Evolutionary conservation across 78 protist genomes (phyloP).

Genomic region (Chrysochromulina parva): DNA sequence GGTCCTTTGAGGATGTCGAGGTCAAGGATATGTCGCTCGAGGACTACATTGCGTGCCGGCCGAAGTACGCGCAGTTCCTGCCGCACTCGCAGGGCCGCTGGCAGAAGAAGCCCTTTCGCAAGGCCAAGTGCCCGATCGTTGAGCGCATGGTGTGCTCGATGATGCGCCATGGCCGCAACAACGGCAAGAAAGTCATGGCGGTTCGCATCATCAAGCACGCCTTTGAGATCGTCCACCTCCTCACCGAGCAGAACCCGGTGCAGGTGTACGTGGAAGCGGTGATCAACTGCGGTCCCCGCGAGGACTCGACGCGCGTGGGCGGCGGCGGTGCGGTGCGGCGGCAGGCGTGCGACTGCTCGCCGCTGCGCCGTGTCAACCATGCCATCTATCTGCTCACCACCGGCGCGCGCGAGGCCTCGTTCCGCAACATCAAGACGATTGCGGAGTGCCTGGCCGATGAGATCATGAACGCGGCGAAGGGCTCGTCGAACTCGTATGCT

Average conservation of each 20-base stretch:
- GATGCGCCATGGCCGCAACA: slow-evolving; percentile 99
- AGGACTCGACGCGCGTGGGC: slow-evolving; percentile 99
- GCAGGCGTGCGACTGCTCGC: slow-evolving; percentile 99
- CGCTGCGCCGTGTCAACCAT: slow-evolving; percentile 98
- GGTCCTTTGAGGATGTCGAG: slow-evolving; percentile 80
- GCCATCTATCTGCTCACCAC: slow-evolving; percentile 40
- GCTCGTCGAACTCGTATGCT: slow-evolving; percentile 88
- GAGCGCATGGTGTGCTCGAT: slow-evolving; percentile 81
- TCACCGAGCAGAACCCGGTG: slow-evolving; percentile 97
- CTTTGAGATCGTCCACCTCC: slow-evolving; percentile 98
- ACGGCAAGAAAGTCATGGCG: slow-evolving; percentile 99
- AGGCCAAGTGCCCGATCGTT: slow-evolving; percentile 99
- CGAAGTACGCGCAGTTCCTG: slow-evolving; percentile 75
- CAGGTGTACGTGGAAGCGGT: slow-evolving; percentile 88
- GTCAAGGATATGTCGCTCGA: slow-evolving; percentile 73
- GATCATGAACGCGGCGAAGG: slow-evolving; percentile 96
- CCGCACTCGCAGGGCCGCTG: slow-evolving; percentile 98
- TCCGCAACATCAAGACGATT: slow-evolving; percentile 98
- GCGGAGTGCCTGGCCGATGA: slow-evolving; percentile 95
- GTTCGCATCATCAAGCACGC: slow-evolving; percentile 97
- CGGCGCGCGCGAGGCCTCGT: slow-evolving; percentile 93
- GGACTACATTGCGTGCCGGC: slow-evolving; percentile 93
- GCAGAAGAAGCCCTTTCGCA: slow-evolving; percentile 95
- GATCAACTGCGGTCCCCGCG: slow-evolving; percentile 97
- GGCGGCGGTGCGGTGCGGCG: slow-evolving; percentile 96